These are phyloP conservation scores for Leishmania gerbilli DNA, from an alignment of 208 protist genomes.

Conservation along the genomic window DNA sequence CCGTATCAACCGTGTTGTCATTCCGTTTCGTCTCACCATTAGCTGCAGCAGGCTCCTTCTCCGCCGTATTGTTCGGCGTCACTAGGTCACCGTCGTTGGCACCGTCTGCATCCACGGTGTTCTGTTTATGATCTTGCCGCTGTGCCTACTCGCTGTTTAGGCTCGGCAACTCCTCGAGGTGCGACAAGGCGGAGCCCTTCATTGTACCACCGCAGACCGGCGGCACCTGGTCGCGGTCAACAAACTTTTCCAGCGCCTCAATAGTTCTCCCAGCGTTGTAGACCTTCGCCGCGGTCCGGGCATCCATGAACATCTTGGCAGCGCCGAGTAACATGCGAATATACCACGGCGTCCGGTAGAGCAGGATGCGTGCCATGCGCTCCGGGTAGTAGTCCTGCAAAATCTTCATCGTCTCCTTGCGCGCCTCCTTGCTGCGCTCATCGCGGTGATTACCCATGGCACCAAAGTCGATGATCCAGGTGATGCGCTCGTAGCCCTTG, in stretches of 20 bases:
- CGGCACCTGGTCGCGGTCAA: conserved; percentile 43
- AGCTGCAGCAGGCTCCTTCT: neutral
- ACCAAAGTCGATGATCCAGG: conserved; percentile 71
- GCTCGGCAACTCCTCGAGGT: conserved; percentile 21
- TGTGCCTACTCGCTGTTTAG: neutral
- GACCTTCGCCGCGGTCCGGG: conserved; percentile 44
- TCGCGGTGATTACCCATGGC: conserved; percentile 62
- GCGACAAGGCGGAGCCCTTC: conserved; percentile 6
- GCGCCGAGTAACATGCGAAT: conserved; percentile 37
- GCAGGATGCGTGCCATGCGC: conserved; percentile 47
- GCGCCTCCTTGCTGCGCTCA: conserved; percentile 35
- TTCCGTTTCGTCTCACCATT: neutral
- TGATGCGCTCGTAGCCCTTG: conserved; percentile 66
- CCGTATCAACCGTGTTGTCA: neutral
- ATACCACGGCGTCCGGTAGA: conserved; percentile 73
- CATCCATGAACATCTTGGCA: conserved; percentile 59
- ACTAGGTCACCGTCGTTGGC: neutral
- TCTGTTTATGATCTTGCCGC: neutral
- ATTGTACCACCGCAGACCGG: conserved; percentile 34
- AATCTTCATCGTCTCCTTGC: conserved; percentile 65
- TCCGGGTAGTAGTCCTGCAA: conserved; percentile 78
- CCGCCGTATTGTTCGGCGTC: neutral
- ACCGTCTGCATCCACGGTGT: neutral
- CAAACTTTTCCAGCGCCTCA: conserved; percentile 46
- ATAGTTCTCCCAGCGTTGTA: conserved; percentile 37